Evolutionary conservation across 108 stramenopile genomes (phyloP), one percentile per base, ranked within the genome.

Genomic region (Pseudonitzschia multistriata): DNA sequence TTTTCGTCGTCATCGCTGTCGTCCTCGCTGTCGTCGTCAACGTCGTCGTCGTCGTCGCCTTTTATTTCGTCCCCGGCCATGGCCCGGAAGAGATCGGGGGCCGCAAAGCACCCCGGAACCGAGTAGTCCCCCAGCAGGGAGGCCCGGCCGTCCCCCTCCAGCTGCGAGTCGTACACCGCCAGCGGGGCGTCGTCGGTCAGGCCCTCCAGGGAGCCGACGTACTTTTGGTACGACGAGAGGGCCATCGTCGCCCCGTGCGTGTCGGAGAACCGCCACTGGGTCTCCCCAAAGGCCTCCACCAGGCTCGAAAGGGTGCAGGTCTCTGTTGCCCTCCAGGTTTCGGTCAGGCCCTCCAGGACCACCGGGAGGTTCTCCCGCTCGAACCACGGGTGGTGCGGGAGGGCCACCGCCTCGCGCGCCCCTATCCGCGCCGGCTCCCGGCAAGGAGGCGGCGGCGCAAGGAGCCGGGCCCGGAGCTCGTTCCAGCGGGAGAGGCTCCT

Each of bases 121-220:
- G 55, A 15, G 69, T 90, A 94, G 35, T 89, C 90, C 11, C 72
- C 25, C 15, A 86, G 45, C 24, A 91, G 53, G 11, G 48, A 68
- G 14, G 79, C 82, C 17, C 86, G 76, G 29, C 64, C 68, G 53
- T 81, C 82, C 34, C 68, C 68, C 29, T 79, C 79, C 66, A 94
- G 85, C 62, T 90, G 81, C 0, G 90, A 83, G 64, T 94, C 93
- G 68, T 94, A 94, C 31, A 94, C 80, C 0, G 85, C 93, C 47
- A 94, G 65, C 10, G 93, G 93, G 24, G 88, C 81, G 77, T 94
- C 90, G 59, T 91, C 90, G 3, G 71, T 74, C 66, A 62, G 35
- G 0, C 88, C 87, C 66, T 91, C 90, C 13, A 83, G 59, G 13
- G 59, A 68, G 34, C 48, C 71, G 3, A 86, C 66, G 66, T 94